Percentiles rank a stretch among this genome's conserved stretches.
phyloP scores from a whole-genome alignment of 2,329 filamentous ascomycete genomes.

The Ophiostoma piceae region DNA sequence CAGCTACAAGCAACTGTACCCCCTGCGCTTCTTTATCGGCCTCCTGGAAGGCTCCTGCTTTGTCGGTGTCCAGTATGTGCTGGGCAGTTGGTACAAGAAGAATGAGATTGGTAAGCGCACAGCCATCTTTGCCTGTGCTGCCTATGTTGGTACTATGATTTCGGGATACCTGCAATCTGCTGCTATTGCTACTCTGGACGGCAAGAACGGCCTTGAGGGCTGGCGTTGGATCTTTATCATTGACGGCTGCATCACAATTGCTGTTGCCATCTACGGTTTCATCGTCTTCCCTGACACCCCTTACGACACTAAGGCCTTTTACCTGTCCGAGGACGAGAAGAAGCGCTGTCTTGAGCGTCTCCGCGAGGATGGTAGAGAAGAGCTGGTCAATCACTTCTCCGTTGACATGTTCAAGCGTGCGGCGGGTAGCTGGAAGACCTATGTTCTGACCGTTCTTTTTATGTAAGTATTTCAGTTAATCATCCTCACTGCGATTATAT shows the following conservation, averaged over 20 bases:
- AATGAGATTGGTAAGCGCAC: conserved; percentile 57
- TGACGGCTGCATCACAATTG: conserved; percentile 46
- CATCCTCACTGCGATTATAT: neutral
- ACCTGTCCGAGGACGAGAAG: conserved; percentile 34
- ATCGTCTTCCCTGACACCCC: conserved; percentile 47
- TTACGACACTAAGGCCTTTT: conserved; percentile 35
- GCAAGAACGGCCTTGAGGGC: conserved; percentile 40
- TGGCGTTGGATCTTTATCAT: conserved; percentile 54
- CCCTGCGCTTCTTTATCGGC: conserved; percentile 50
- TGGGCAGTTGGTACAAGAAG: conserved; percentile 54
- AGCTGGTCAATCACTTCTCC: conserved; percentile 28
- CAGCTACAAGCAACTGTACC: conserved; percentile 35
- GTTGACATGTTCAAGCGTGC: conserved; percentile 29
- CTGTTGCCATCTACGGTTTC: conserved; percentile 48
- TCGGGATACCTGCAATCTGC: conserved; percentile 41
- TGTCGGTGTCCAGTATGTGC: conserved; percentile 46
- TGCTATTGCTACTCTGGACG: conserved; percentile 37
- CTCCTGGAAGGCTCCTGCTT: conserved; percentile 50
- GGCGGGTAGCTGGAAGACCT: conserved; percentile 30
- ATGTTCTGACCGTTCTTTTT: conserved; percentile 31
- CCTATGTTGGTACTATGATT: conserved; percentile 43
- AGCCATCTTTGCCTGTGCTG: conserved; percentile 57
- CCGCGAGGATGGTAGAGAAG: conserved; percentile 30
- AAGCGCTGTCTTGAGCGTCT: conserved; percentile 39
- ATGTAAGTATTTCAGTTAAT: conserved; percentile 25